Percentiles rank a stretch among this genome's conserved stretches.
Conservation (phyloP, 805 yeast species). For the Starmerella vaccinii region DNA sequence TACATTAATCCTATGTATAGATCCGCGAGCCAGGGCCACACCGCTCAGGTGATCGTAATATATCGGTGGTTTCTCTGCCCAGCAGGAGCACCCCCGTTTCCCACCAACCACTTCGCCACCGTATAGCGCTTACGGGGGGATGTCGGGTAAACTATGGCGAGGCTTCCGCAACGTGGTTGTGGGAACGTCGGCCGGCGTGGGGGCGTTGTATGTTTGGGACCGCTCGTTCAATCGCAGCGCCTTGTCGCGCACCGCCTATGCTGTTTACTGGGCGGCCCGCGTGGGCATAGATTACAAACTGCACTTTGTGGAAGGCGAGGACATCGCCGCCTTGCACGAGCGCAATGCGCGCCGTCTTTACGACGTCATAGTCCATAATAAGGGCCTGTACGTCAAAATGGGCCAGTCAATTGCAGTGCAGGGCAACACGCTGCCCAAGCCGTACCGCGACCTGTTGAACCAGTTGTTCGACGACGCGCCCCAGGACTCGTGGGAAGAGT, state of each 20-base stretch:
- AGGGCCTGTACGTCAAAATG: slow-evolving; percentile 59
- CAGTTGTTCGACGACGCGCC: slow-evolving; percentile 63
- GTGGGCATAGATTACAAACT: slow-evolving; percentile 54
- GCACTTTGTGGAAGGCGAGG: slow-evolving; percentile 38
- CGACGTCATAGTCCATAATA: slow-evolving; percentile 38
- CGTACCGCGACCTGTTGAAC: slow-evolving; percentile 48
- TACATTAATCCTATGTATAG: too few species aligned
- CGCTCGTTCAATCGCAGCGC: slow-evolving; percentile 40
- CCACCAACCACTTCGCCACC: background rate
- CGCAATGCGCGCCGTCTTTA: slow-evolving; percentile 44
- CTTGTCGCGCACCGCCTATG: slow-evolving; percentile 41
- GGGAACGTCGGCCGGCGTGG: slow-evolving; percentile 17
- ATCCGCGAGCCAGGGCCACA: too few species aligned
- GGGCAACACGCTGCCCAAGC: slow-evolving; percentile 54
- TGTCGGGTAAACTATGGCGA: slow-evolving; percentile 3
- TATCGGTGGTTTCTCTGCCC: background rate
- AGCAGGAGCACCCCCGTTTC: background rate
- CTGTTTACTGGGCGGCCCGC: slow-evolving; percentile 34
- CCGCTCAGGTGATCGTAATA: background rate
- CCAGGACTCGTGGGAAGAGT: slow-evolving; percentile 38
- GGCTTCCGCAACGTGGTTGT: slow-evolving; percentile 8
- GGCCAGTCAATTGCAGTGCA: slow-evolving; percentile 78
- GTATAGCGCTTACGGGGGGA: background rate
- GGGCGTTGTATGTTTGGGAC: slow-evolving; percentile 32
- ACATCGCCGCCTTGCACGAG: slow-evolving; percentile 49